Conservation (phyloP, 345 rosid genomes). For the rapeseed (Brassica napus) region DNA sequence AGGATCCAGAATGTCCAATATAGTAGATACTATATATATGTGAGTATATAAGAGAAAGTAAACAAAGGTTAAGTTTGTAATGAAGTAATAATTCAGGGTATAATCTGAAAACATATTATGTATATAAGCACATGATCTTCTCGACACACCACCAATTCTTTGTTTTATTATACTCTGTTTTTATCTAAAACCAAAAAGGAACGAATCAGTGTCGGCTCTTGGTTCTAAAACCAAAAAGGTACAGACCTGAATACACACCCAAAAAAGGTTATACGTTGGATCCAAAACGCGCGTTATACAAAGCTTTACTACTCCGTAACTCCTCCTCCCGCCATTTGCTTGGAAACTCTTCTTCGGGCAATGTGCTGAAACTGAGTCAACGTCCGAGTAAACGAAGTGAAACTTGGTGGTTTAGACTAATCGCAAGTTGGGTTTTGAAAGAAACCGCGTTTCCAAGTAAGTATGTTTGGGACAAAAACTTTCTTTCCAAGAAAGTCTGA, state of each 20-base stretch:
- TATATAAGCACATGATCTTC: slow-evolving; percentile 34
- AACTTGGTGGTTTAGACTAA: slow-evolving; percentile 4
- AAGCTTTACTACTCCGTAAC: background rate
- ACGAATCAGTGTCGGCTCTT: slow-evolving; percentile 62
- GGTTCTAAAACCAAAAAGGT: slow-evolving; percentile 29
- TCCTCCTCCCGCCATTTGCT: slow-evolving; percentile 10
- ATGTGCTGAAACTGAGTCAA: slow-evolving; percentile 43
- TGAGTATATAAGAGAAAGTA: background rate
- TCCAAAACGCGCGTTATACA: slow-evolving; percentile 31
- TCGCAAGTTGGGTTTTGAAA: background rate
- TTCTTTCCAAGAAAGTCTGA: slow-evolving; percentile 20
- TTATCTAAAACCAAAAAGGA: background rate
- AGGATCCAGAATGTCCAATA: too few species aligned
- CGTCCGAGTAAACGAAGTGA: slow-evolving; percentile 22
- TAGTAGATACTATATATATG: too few species aligned
- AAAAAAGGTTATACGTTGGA: slow-evolving; percentile 5
- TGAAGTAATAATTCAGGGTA: background rate
- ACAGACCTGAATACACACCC: background rate
- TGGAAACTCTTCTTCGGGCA: slow-evolving; percentile 15
- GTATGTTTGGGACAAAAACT: slow-evolving; percentile 29
- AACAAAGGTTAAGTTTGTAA: background rate
- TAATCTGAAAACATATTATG: slow-evolving; percentile 7
- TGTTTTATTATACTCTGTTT: slow-evolving; percentile 2
- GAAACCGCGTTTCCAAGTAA: slow-evolving; percentile 39
- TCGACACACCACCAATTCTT: slow-evolving; percentile 27